Evolutionary conservation across 441 rosid genomes (phyloP).

Genomic region (Aleurites moluccanus): DNA sequence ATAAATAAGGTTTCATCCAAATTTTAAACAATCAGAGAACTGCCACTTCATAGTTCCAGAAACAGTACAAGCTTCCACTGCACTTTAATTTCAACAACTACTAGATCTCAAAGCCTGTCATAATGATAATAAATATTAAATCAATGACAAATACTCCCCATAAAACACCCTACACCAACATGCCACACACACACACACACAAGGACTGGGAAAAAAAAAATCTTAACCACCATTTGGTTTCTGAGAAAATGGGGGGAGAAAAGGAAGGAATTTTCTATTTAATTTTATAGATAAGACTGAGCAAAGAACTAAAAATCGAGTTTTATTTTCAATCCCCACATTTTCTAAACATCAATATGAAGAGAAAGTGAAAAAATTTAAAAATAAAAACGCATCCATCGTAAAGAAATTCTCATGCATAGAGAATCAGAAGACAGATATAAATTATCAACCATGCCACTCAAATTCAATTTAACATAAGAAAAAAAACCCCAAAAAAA

Average conservation of each 20-base stretch:
- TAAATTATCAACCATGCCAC: neutral
- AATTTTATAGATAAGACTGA: neutral
- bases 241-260: neutral
- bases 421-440: neutral
- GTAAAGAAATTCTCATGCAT: neutral
- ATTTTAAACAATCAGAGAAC: neutral
- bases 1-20: conserved; percentile 4
- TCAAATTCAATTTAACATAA: neutral
- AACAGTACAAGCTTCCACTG: conserved; percentile 10
- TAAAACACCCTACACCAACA: neutral
- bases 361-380: neutral
- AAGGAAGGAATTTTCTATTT: neutral
- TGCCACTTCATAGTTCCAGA: conserved; percentile 15
- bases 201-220: neutral
- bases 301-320: neutral
- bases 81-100: conserved; percentile 24
- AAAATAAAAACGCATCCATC: neutral
- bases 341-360: conserved; percentile 3
- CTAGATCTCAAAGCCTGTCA: conserved; percentile 9
- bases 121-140: neutral
- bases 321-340: neutral
- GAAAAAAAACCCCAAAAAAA: neutral
- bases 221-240: conserved; percentile 2
- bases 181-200: neutral
- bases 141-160: conserved; percentile 16